phyloP scores from a whole-genome alignment of 1,284 basidiomycete genomes.

The Tylopilus sp. region DNA sequence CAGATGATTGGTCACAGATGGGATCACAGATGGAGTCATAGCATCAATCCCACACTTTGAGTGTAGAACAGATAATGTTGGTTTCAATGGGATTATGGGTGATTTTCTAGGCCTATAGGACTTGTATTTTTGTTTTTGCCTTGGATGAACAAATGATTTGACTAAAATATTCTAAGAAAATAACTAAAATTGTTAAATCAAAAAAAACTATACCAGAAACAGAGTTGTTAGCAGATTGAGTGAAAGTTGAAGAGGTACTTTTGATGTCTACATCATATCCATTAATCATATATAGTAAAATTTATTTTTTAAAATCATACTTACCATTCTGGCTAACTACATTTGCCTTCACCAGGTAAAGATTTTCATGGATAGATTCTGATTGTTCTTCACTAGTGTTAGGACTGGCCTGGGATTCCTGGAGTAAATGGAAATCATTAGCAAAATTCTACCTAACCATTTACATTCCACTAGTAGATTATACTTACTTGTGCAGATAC shows the following conservation, averaged over 20 bases:
- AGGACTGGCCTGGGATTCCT: background rate
- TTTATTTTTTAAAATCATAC: background rate
- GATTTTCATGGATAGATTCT: background rate
- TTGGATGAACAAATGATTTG: background rate
- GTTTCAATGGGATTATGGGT: background rate
- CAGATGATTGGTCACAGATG: background rate
- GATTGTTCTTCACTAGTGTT: background rate
- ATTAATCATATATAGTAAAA: no score
- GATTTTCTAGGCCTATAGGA: background rate
- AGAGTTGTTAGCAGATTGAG: background rate
- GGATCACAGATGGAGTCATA: background rate
- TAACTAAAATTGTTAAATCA: background rate
- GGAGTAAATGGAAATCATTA: background rate
- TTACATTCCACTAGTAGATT: fast-evolving
- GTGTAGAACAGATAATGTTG: background rate
- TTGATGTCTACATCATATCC: background rate
- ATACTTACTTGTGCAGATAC: slow-evolving; percentile 7
- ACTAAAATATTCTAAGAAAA: background rate
- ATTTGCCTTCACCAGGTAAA: background rate
- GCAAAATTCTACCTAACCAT: background rate
- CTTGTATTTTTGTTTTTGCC: background rate
- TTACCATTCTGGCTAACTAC: background rate
- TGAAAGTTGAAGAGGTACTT: background rate
- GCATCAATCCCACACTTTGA: background rate
- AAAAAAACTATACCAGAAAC: background rate